Percentiles rank a stretch among this genome's conserved stretches.
phyloP scores from a whole-genome alignment of 768 basidiomycete species.

The Coprinopsis cinerea region DNA sequence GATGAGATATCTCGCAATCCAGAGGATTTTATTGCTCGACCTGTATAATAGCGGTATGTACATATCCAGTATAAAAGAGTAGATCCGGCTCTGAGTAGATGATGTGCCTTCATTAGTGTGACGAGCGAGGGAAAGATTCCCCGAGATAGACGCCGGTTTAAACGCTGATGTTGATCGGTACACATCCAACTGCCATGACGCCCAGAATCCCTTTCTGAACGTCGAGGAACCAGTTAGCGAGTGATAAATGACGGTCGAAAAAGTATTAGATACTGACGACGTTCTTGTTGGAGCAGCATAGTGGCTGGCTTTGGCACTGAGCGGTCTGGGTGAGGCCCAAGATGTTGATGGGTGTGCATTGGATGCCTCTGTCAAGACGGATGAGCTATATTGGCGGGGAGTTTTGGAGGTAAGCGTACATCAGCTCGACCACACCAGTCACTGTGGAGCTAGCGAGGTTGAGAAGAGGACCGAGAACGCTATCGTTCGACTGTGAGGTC shows the following conservation, averaged over 20 bases:
- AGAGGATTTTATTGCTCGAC: too few species aligned
- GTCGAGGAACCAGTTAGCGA: background rate
- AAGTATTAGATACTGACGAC: constrained; percentile 20
- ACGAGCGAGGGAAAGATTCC: too few species aligned
- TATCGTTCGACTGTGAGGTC: constrained; percentile 17
- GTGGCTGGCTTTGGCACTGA: constrained; percentile 26
- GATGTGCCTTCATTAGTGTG: too few species aligned
- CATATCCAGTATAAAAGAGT: too few species aligned
- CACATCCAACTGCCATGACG: constrained; percentile 34
- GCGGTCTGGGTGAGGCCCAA: constrained; percentile 18
- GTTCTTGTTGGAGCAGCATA: constrained; percentile 33
- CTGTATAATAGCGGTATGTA: too few species aligned
- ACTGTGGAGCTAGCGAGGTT: constrained; percentile 21
- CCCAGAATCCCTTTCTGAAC: constrained; percentile 15
- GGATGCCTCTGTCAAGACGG: constrained; percentile 17
- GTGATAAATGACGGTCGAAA: background rate
- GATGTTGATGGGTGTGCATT: constrained; percentile 26
- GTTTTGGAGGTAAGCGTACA: constrained; percentile 15
- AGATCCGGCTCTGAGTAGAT: too few species aligned
- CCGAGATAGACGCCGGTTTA: constrained; percentile 12
- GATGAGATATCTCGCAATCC: too few species aligned
- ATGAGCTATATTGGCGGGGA: background rate
- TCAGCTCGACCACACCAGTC: constrained; percentile 21
- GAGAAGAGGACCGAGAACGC: constrained; percentile 18
- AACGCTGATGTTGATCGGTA: constrained; percentile 27